Evolutionary conservation across 169 alveolate species (phyloP).

Genomic region (Eimeria brunetti): DNA sequence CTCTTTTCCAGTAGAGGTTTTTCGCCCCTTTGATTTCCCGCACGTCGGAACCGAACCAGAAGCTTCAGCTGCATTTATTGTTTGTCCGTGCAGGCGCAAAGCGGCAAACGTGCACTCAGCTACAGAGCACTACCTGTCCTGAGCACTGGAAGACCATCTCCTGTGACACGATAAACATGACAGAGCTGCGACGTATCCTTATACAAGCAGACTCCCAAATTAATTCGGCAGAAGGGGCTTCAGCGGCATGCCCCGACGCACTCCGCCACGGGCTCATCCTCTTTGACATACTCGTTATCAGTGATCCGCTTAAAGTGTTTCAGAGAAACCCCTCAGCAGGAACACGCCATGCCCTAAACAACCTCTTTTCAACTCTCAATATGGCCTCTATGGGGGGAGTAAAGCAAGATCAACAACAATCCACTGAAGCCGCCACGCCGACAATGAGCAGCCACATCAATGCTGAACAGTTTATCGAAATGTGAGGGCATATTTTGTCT

Average conservation of each 20-base stretch:
- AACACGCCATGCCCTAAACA: constrained; percentile 17
- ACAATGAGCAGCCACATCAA: not conserved
- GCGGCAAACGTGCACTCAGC: constrained; percentile 35
- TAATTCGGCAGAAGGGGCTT: constrained; percentile 31
- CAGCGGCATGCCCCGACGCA: constrained; percentile 29
- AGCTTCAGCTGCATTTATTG: not conserved
- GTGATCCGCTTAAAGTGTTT: constrained; percentile 4
- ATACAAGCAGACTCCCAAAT: not conserved
- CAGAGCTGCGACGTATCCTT: not conserved
- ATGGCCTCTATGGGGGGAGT: not conserved
- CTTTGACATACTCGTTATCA: not conserved
- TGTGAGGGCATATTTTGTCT: not conserved
- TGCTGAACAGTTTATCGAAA: constrained; percentile 20
- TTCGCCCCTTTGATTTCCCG: not conserved
- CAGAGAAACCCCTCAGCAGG: constrained; percentile 23
- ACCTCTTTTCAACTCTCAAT: not conserved
- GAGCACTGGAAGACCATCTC: not conserved
- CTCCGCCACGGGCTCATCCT: constrained; percentile 43
- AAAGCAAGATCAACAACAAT: not conserved
- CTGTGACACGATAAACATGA: constrained; percentile 7
- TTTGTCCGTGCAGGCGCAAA: constrained; percentile 3
- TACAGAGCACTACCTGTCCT: constrained; percentile 14
- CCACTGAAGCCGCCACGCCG: not conserved
- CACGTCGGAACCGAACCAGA: not conserved
- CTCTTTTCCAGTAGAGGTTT: not conserved